Percentiles rank a stretch among this genome's conserved stretches.
phyloP scores from a whole-genome alignment of 345 rosid genomes.

The Lepidium africanum region DNA sequence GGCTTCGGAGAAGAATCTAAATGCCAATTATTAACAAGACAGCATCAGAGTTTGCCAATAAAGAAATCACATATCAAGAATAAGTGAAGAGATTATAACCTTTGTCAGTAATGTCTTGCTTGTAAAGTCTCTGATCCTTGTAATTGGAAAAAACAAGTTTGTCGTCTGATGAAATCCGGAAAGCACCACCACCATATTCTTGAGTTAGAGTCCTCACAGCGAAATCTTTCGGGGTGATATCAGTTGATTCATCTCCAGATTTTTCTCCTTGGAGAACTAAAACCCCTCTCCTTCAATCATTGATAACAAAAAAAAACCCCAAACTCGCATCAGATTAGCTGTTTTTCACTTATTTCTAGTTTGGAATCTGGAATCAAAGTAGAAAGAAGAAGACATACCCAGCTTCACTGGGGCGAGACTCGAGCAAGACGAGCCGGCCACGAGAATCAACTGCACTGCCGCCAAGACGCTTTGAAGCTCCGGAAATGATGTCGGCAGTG shows the following conservation, averaged over 20 bases:
- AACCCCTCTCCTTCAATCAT: constrained; percentile 50
- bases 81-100: constrained; percentile 27
- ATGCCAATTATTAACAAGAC: constrained; percentile 1
- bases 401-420: constrained; percentile 77
- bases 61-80: background rate
- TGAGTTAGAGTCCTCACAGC: constrained; percentile 72
- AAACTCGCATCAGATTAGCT: background rate
- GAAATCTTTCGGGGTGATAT: constrained; percentile 78
- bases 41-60: constrained; percentile 1
- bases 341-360: background rate
- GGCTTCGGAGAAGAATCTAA: constrained; percentile 55
- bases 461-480: constrained; percentile 71
- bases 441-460: constrained; percentile 63
- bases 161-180: constrained; percentile 48
- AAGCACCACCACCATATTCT: constrained; percentile 97
- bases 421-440: constrained; percentile 75
- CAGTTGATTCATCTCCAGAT: constrained; percentile 48
- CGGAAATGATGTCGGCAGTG: constrained; percentile 79
- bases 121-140: constrained; percentile 80
- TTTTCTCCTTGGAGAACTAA: constrained; percentile 52
- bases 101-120: constrained; percentile 36
- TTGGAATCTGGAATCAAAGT: background rate
- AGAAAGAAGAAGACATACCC: constrained; percentile 34
- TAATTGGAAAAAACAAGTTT: constrained; percentile 71
- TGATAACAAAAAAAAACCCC: background rate